Evolutionary conservation across 116 monocot species (phyloP), one percentile per base, ranked within the genome.

Genomic region (Papilionanthe hybrid): DNA sequence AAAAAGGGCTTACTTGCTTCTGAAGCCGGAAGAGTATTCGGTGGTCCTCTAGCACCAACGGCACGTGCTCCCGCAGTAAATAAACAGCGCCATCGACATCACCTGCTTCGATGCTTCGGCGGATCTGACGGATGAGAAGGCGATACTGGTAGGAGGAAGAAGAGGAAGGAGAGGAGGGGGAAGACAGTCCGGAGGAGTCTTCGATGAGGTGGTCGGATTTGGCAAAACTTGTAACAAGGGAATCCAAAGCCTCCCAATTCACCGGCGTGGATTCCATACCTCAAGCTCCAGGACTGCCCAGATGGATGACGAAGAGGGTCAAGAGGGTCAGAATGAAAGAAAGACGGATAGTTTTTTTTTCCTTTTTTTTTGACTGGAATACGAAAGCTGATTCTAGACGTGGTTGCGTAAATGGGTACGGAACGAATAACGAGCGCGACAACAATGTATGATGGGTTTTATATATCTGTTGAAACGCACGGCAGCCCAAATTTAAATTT

Each of bases 201-300:
- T 86, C 85, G 48, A 94, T 57, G 65, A 98, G 90, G 78, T 86
- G 89, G 78, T 98, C 97, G 84, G 94, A 92, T 85, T 84, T 86
- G 86, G 85, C 94, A 84, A 94, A 98, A 69, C 91, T 88, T 75
- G 91, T 68, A 66, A 94, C 84, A 49, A 98, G 92, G 23, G 91
- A 82, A 78, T 98, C 97, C 55, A 98, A 88, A 18, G 90, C 84
- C 17, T 92, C 94, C 94, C 97, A 98, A 74, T 98, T 98, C 72
- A 97, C 97, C 32, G 83, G 90, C 55, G 77, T 85, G 18, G 91
- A 87, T 42, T 92, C 92, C 94, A 94, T 94, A 2, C 18, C 41
- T 9, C 50, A 28, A 28, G 73, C 44, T 10, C 73, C 44, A 23
- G 12, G 71, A 19, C 5, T 12, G 11, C 13, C 15, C 22, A 15